Percentiles rank a stretch among this genome's conserved stretches.
Conservation (phyloP, 2,329 filamentous ascomycete species). For the Sclerotiophoma versabilis region DNA sequence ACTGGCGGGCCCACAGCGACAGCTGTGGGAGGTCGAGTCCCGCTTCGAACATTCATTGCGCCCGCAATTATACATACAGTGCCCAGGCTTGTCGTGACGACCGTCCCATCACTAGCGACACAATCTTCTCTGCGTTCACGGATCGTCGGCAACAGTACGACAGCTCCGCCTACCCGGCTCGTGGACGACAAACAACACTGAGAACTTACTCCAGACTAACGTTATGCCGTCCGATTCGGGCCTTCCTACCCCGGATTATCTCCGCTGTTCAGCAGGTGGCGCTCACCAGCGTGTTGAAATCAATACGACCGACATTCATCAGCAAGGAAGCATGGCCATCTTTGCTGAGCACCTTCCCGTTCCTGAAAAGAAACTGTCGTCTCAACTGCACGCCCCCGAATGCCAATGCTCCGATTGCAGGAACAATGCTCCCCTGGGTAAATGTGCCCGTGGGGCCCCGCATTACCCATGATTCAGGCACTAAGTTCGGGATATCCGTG, state of each 20-base stretch:
- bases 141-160: no score
- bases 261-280: not conserved
- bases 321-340: constrained; percentile 5
- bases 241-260: constrained; percentile 9
- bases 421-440: constrained; percentile 27
- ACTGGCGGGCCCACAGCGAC: no score
- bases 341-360: constrained; percentile 19
- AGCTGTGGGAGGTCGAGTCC: no score
- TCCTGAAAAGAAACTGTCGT: constrained; percentile 15
- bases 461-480: constrained; percentile 19
- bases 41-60: no score
- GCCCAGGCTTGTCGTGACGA: no score
- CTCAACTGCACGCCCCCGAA: constrained; percentile 7
- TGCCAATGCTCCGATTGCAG: constrained; percentile 31
- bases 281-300: not conserved
- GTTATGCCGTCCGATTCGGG: constrained; percentile 3
- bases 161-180: constrained; percentile 1
- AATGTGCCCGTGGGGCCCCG: constrained; percentile 19
- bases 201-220: not conserved
- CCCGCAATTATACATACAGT: no score
- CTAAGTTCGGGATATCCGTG: constrained; percentile 26
- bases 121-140: no score
- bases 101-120: no score
- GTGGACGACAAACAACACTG: not conserved
- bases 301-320: not conserved